phyloP scores from a whole-genome alignment of 2,329 filamentous ascomycete species.

The Cladosporium oxysporum region DNA sequence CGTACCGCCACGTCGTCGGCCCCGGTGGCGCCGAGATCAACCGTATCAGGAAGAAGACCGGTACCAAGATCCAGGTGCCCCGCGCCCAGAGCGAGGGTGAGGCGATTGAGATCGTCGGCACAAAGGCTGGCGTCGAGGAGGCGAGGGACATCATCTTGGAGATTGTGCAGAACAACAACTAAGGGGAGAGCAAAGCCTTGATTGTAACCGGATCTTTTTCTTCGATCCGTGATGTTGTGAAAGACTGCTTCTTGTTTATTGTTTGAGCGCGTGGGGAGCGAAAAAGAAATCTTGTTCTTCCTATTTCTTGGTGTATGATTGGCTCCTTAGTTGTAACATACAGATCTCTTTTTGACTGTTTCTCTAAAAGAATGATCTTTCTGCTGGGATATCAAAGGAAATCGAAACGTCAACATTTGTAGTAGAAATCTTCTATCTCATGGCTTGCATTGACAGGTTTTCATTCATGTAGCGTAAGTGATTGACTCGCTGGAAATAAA shows the following conservation, averaged over 20 bases:
- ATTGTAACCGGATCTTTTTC: background rate
- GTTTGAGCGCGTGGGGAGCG: background rate
- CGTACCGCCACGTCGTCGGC: conserved; percentile 89
- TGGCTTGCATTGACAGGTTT: too few species aligned
- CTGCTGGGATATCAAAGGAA: background rate
- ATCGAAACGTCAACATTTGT: background rate
- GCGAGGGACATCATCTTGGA: conserved; percentile 87
- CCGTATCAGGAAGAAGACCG: conserved; percentile 85
- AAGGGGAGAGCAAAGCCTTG: background rate
- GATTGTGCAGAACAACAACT: conserved; percentile 57
- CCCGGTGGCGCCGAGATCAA: conserved; percentile 90
- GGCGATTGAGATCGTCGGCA: conserved; percentile 86
- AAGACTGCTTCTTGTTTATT: background rate
- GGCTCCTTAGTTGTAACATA: background rate
- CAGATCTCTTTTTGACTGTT: background rate
- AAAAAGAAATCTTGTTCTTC: background rate
- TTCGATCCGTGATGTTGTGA: background rate
- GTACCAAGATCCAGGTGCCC: conserved; percentile 91
- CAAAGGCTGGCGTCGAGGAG: conserved; percentile 76
- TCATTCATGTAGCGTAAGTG: too few species aligned
- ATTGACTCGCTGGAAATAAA: too few species aligned
- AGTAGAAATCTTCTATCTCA: background rate
- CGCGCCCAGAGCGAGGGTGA: conserved; percentile 73
- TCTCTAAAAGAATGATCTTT: background rate
- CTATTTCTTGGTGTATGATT: background rate